These are phyloP conservation scores for Ascocoryne sarcoides DNA, from an alignment of 2,329 filamentous ascomycete species.

Conservation along the genomic window DNA sequence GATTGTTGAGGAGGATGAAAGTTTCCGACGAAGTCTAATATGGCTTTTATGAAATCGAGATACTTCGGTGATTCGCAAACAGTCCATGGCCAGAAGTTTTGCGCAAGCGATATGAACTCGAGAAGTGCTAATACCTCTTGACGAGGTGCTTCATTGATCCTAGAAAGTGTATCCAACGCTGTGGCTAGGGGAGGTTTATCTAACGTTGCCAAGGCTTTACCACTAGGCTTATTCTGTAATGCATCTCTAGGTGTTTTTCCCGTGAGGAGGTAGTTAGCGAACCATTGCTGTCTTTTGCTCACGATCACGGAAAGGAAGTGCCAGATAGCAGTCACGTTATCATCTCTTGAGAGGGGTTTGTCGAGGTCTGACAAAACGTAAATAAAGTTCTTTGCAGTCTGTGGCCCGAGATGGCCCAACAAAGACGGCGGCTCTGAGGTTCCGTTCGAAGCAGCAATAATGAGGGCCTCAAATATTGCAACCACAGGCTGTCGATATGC, in stretches of 20 bases:
- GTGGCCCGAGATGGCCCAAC: conserved; percentile 78
- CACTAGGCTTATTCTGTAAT: conserved; percentile 42
- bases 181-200: conserved; percentile 62
- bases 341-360: conserved; percentile 58
- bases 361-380: conserved; percentile 69
- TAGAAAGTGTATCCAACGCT: conserved; percentile 62
- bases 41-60: conserved; percentile 59
- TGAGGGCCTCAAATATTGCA: conserved; percentile 61
- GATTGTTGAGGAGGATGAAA: conserved; percentile 44
- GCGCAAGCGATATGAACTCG: conserved; percentile 78
- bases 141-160: conserved; percentile 55
- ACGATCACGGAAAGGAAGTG: conserved; percentile 78
- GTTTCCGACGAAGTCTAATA: conserved; percentile 60
- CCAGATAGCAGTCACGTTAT: conserved; percentile 67
- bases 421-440: conserved; percentile 80
- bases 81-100: conserved; percentile 95
- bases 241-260: conserved; percentile 76
- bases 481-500: conserved; percentile 58
- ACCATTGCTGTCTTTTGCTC: conserved; percentile 88
- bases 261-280: conserved; percentile 86
- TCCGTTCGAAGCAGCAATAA: conserved; percentile 58
- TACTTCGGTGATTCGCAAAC: conserved; percentile 73
- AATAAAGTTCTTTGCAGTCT: conserved; percentile 77
- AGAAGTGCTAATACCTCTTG: conserved; percentile 65
- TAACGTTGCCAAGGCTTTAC: conserved; percentile 35